These are phyloP conservation scores for Citrullus mucosospermus DNA, from an alignment of 306 rosid species.

Conservation along the genomic window DNA sequence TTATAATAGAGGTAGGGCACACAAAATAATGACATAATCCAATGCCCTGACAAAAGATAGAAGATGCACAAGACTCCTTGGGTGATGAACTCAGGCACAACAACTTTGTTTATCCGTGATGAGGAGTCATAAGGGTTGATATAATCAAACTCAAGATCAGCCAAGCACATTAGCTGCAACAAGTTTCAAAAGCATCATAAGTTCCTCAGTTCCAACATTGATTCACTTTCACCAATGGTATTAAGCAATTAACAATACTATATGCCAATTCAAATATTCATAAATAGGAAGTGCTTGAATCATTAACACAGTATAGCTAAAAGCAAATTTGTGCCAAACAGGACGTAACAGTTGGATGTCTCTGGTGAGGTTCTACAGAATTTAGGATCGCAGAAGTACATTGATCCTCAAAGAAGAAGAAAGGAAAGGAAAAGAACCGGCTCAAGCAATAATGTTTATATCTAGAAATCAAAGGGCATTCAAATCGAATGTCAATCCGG, in stretches of 20 bases:
- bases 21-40: slow-evolving; percentile 60
- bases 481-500: background rate
- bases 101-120: slow-evolving; percentile 45
- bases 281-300: background rate
- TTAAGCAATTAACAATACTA: background rate
- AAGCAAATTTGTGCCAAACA: no score
- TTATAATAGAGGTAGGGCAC: slow-evolving; percentile 66
- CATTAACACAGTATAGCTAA: background rate
- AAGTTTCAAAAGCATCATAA: slow-evolving; percentile 5
- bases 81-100: slow-evolving; percentile 55
- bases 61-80: slow-evolving; percentile 47
- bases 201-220: background rate
- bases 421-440: background rate
- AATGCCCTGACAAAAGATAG: slow-evolving; percentile 65
- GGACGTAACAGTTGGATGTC: no score
- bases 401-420: no score
- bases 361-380: no score
- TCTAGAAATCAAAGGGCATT: background rate
- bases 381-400: no score
- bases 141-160: slow-evolving; percentile 88
- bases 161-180: slow-evolving; percentile 93
- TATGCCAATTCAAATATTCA: background rate
- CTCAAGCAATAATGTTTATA: background rate
- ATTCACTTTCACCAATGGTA: background rate
- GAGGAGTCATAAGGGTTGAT: slow-evolving; percentile 89